phyloP scores from a whole-genome alignment of 176 grass and related monocot species.

The Olyra latifolia region DNA sequence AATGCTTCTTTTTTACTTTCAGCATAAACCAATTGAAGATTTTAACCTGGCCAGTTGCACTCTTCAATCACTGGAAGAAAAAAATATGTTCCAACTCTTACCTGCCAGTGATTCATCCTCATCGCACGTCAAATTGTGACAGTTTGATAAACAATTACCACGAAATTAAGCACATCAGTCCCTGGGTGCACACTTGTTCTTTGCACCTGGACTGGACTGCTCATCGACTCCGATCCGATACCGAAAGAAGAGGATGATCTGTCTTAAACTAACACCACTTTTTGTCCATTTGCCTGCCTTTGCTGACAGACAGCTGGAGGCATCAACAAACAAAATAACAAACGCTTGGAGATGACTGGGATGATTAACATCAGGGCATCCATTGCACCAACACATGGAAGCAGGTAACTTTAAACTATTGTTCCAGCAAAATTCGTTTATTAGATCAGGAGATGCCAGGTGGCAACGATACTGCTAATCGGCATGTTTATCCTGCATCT shows the following conservation, averaged over 20 bases:
- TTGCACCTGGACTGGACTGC: not conserved
- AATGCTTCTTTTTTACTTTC: too few relatives aligned
- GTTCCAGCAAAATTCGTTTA: not conserved
- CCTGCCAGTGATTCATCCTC: not conserved
- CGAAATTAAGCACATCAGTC: not conserved
- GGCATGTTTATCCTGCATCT: not conserved
- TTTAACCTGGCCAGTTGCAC: not conserved
- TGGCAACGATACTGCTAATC: not conserved
- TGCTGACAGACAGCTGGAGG: not conserved
- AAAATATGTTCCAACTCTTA: not conserved
- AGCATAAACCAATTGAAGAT: too few relatives aligned
- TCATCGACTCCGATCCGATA: not conserved
- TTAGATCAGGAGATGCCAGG: not conserved
- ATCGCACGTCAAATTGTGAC: not conserved
- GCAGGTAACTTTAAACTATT: not conserved
- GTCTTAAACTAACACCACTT: not conserved
- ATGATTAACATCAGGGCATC: not conserved
- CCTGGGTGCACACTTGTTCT: not conserved
- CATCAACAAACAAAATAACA: not conserved
- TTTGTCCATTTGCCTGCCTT: not conserved
- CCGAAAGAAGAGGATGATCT: not conserved
- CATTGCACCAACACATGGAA: constrained; percentile 3
- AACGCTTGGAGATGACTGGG: not conserved
- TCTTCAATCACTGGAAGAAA: not conserved
- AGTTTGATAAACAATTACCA: not conserved